Percentiles rank a stretch among this genome's conserved stretches.
Evolutionary conservation across 2,329 filamentous ascomycete genomes (phyloP).

Genomic region (Colletotrichum tropicale): DNA sequence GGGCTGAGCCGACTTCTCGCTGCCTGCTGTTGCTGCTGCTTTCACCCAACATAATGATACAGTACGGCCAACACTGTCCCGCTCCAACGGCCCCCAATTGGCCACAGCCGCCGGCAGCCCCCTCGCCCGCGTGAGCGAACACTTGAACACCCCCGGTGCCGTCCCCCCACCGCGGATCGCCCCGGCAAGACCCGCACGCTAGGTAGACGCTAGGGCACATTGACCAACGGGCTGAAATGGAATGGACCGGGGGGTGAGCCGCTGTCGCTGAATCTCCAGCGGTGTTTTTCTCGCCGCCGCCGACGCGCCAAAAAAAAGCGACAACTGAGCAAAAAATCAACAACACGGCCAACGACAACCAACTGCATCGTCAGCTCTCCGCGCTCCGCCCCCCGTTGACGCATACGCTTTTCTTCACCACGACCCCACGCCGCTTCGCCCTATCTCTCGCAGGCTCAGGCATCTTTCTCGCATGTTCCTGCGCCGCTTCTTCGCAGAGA

Average conservation of each 20-base stretch:
- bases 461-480: neutral
- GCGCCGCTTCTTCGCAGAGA: neutral
- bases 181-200: constrained; percentile 7
- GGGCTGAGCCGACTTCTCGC: neutral
- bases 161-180: neutral
- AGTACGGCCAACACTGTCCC: neutral
- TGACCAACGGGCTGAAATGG: neutral
- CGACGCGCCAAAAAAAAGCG: neutral
- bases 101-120: neutral
- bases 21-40: neutral
- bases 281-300: neutral
- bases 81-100: neutral
- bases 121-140: neutral
- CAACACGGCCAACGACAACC: neutral
- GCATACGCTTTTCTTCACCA: neutral
- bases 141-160: neutral
- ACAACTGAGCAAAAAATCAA: neutral
- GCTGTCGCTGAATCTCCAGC: neutral
- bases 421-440: neutral
- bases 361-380: neutral
- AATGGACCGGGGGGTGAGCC: neutral
- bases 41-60: neutral
- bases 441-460: neutral
- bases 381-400: neutral
- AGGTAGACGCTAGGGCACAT: neutral